Conservation (phyloP, 2,329 filamentous ascomycete genomes). For the Septoria linicola region DNA sequence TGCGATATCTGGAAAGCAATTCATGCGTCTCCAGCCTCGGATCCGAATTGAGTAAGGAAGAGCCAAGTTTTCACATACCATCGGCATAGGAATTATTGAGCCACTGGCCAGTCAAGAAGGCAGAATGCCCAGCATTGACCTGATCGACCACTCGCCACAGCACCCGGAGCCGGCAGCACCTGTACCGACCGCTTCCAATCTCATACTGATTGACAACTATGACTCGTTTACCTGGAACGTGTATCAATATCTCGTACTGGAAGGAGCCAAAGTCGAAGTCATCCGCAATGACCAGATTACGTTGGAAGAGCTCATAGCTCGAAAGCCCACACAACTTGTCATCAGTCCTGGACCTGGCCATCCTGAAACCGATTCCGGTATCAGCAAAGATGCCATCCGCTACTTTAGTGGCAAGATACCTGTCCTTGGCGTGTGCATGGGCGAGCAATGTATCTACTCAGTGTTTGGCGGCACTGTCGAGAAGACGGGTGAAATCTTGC, state of each 20-base stretch:
- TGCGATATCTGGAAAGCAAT: too few species aligned
- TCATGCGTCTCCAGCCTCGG: too few species aligned
- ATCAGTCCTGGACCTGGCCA: constrained; percentile 95
- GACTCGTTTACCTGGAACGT: constrained; percentile 99
- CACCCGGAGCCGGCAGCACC: constrained; percentile 73
- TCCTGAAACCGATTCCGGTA: constrained; percentile 83
- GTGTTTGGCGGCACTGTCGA: constrained; percentile 88
- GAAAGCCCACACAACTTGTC: constrained; percentile 88
- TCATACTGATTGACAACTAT: constrained; percentile 97
- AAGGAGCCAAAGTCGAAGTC: constrained; percentile 87
- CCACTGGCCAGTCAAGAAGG: too few species aligned
- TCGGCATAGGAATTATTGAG: background rate
- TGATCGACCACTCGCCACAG: constrained; percentile 82
- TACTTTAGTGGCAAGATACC: constrained; percentile 94
- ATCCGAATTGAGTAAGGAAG: too few species aligned
- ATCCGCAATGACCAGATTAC: constrained; percentile 90
- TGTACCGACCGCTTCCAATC: constrained; percentile 78
- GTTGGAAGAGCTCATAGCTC: constrained; percentile 75
- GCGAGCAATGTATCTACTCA: constrained; percentile 96
- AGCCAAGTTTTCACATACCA: background rate
- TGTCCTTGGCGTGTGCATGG: constrained; percentile 97
- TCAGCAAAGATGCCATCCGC: constrained; percentile 87
- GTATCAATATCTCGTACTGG: constrained; percentile 96
- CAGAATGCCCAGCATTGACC: constrained; percentile 37
- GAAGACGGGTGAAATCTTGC: constrained; percentile 92